Conservation (phyloP, 495 filamentous ascomycete species). For the Aspergillus mulundensis region DNA sequence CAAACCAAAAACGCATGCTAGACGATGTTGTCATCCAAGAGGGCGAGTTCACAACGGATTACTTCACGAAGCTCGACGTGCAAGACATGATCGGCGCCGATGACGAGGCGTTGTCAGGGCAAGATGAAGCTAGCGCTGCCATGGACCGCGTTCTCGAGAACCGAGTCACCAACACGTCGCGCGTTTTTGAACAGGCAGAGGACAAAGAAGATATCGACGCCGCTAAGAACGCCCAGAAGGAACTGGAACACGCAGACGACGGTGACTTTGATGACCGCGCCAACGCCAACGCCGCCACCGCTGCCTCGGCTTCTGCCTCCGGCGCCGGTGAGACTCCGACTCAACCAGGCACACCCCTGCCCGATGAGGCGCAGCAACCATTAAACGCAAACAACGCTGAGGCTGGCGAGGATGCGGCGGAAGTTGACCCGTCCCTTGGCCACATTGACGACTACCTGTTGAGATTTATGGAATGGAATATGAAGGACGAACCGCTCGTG, state of each 20-base stretch:
- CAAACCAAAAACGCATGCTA: conserved; percentile 94
- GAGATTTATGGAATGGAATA: conserved; percentile 67
- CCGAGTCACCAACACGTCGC: conserved; percentile 46
- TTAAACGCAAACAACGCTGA: conserved; percentile 6
- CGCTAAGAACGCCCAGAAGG: conserved; percentile 81
- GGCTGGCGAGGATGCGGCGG: conserved; percentile 32
- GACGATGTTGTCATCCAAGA: conserved; percentile 99
- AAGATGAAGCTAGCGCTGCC: conserved; percentile 68
- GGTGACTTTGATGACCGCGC: conserved; percentile 82
- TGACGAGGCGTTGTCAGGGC: conserved; percentile 50
- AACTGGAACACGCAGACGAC: conserved; percentile 79
- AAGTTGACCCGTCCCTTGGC: conserved; percentile 37
- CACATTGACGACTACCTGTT: conserved; percentile 87
- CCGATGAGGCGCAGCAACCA: conserved; percentile 16
- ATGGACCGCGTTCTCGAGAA: conserved; percentile 82
- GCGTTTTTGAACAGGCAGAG: conserved; percentile 81
- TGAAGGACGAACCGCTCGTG: conserved; percentile 73
- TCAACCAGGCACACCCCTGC: conserved; percentile 30
- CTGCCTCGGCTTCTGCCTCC: background rate
- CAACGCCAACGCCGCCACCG: conserved; percentile 19
- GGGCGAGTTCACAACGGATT: conserved; percentile 96
- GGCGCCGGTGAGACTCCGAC: conserved; percentile 12
- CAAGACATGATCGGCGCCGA: conserved; percentile 61
- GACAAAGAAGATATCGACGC: conserved; percentile 89
- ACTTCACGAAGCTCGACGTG: conserved; percentile 76